Conservation (phyloP, 176 grass and related monocot genomes). For the Luzula sylvatica region DNA sequence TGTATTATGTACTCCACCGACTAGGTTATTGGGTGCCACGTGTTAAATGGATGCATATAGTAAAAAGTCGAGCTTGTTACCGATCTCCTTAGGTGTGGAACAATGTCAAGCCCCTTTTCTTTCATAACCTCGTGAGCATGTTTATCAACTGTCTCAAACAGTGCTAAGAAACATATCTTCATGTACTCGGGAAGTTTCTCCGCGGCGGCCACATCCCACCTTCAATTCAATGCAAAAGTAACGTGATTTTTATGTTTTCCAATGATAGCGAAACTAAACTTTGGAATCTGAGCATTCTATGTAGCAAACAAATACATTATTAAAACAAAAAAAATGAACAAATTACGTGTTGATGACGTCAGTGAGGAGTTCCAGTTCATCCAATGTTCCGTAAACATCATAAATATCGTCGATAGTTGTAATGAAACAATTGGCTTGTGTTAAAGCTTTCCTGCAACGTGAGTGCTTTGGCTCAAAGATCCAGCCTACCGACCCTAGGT, state of each 20-base stretch:
- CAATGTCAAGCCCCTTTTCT: slow-evolving; percentile 6
- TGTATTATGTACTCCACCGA: too few relatives aligned
- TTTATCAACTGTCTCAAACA: slow-evolving; percentile 17
- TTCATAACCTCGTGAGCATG: background rate
- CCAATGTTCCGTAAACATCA: slow-evolving; percentile 23
- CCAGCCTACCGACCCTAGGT: background rate
- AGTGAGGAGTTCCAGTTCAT: slow-evolving; percentile 19
- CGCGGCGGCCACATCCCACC: slow-evolving; percentile 13
- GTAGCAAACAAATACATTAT: background rate
- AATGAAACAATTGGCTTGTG: slow-evolving; percentile 8
- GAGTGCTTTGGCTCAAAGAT: slow-evolving; percentile 7
- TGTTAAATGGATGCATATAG: too few relatives aligned
- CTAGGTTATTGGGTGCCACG: too few relatives aligned
- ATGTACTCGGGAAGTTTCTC: slow-evolving; percentile 15
- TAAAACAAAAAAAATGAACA: background rate
- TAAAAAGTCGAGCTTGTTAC: background rate
- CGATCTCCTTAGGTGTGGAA: slow-evolving; percentile 10
- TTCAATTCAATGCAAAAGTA: background rate
- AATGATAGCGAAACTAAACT: background rate
- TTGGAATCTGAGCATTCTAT: too few relatives aligned
- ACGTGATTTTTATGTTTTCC: background rate
- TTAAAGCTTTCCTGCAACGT: background rate
- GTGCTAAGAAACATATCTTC: slow-evolving; percentile 9
- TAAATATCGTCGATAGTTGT: slow-evolving; percentile 25
- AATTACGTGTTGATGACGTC: slow-evolving; percentile 9